Percentiles rank a stretch among this genome's conserved stretches.
Evolutionary conservation across 2,329 filamentous ascomycete genomes (phyloP).

Genomic region (Colletotrichum sp.): DNA sequence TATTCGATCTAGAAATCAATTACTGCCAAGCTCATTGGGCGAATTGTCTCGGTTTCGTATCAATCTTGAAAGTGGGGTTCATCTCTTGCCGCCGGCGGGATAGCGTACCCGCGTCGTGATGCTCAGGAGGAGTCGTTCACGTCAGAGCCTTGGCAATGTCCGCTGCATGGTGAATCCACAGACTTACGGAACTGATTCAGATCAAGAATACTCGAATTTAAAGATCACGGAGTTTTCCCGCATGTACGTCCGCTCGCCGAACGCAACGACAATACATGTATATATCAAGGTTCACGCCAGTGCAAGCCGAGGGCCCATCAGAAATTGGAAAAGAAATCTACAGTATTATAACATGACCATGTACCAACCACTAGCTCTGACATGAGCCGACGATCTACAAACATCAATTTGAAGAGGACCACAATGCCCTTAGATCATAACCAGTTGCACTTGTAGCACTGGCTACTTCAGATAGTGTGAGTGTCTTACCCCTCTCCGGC

Average conservation of each 20-base stretch:
- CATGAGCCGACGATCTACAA: not conserved
- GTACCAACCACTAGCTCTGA: not conserved
- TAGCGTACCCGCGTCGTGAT: not conserved
- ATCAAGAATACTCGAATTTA: not conserved
- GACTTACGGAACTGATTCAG: fast-evolving
- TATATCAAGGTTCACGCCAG: not conserved
- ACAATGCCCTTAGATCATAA: fast-evolving
- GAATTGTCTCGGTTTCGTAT: not conserved
- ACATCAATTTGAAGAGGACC: not conserved
- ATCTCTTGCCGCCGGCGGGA: not conserved
- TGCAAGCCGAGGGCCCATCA: not conserved
- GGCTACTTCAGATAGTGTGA: not conserved
- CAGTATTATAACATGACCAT: not conserved
- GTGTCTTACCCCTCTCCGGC: not conserved
- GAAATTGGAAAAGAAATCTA: not conserved
- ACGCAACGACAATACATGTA: not conserved
- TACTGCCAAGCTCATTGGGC: not conserved
- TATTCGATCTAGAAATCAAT: not conserved
- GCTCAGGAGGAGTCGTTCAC: not conserved
- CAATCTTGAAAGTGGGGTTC: not conserved
- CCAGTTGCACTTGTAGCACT: not conserved
- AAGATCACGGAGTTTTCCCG: not conserved
- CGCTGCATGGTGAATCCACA: not conserved
- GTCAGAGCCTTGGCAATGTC: not conserved
- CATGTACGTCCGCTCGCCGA: not conserved